Percentiles rank a stretch among this genome's conserved stretches.
Evolutionary conservation across 2,329 filamentous ascomycete species (phyloP).

Genomic region (Fusarium chlamydosporum): DNA sequence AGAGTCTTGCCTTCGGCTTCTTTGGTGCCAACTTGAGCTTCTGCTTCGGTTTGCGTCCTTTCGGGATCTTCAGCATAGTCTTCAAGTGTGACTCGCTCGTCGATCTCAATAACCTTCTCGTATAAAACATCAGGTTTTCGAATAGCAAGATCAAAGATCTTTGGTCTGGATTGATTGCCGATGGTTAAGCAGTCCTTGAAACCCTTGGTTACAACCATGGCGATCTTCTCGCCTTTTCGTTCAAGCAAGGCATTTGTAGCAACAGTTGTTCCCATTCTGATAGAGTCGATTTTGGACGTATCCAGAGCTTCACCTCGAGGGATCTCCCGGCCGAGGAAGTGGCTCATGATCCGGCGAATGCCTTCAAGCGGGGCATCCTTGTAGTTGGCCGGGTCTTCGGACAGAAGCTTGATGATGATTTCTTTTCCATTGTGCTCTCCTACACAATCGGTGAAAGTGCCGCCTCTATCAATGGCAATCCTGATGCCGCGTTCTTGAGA

Average conservation of each 20-base stretch:
- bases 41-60: conserved; percentile 68
- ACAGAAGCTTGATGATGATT: conserved; percentile 88
- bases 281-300: conserved; percentile 86
- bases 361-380: conserved; percentile 91
- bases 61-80: conserved; percentile 91
- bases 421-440: conserved; percentile 85
- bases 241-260: conserved; percentile 93
- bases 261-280: conserved; percentile 96
- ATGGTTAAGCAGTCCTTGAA: conserved; percentile 91
- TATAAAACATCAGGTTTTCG: conserved; percentile 89
- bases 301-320: conserved; percentile 85
- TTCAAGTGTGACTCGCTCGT: conserved; percentile 91
- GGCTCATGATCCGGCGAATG: conserved; percentile 86
- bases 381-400: conserved; percentile 92
- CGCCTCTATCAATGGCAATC: conserved; percentile 84
- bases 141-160: conserved; percentile 92
- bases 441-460: conserved; percentile 94
- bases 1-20: conserved; percentile 69
- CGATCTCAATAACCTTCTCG: conserved; percentile 86
- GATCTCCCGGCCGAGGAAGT: conserved; percentile 81
- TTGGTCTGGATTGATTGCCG: conserved; percentile 89
- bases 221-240: conserved; percentile 89
- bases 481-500: conserved; percentile 71
- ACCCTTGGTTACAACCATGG: conserved; percentile 87
- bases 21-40: conserved; percentile 65